Percentiles rank a stretch among this genome's conserved stretches.
phyloP scores from a whole-genome alignment of 2,329 filamentous ascomycete species.

The Clarireedia sp. region DNA sequence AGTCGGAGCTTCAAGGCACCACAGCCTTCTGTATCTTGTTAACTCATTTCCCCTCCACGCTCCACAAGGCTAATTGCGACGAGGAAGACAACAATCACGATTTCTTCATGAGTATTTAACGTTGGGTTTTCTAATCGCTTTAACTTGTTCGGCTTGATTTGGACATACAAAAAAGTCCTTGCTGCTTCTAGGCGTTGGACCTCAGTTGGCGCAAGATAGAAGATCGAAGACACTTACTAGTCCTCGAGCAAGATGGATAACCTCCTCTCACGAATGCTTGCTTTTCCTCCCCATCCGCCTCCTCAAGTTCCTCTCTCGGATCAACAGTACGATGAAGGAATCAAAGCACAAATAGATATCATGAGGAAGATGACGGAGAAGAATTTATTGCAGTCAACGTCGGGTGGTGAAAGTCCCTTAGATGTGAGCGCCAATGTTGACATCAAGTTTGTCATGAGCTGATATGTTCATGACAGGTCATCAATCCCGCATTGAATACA shows the following conservation, averaged over 20 bases:
- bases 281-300: conserved; percentile 34
- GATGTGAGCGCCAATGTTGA: conserved; percentile 27
- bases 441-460: not conserved
- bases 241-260: conserved; percentile 26
- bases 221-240: not conserved
- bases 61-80: not conserved
- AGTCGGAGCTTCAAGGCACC: conserved; percentile 3
- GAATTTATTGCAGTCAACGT: conserved; percentile 28
- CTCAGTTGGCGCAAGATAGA: too few relatives aligned
- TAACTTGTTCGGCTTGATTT: too few relatives aligned
- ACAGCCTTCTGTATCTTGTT: not conserved
- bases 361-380: conserved; percentile 32
- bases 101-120: too few relatives aligned
- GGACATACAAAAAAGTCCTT: too few relatives aligned
- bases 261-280: conserved; percentile 31
- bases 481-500: conserved; percentile 48
- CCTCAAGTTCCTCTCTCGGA: conserved; percentile 30
- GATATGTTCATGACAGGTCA: conserved; percentile 19
- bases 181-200: too few relatives aligned
- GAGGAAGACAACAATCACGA: not conserved
- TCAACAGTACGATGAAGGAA: conserved; percentile 36
- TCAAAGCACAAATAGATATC: conserved; percentile 32
- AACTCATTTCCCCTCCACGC: not conserved
- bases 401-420: conserved; percentile 30
- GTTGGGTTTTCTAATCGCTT: too few relatives aligned